Conservation (phyloP, 768 basidiomycete species). For the Royoungia palumana region DNA sequence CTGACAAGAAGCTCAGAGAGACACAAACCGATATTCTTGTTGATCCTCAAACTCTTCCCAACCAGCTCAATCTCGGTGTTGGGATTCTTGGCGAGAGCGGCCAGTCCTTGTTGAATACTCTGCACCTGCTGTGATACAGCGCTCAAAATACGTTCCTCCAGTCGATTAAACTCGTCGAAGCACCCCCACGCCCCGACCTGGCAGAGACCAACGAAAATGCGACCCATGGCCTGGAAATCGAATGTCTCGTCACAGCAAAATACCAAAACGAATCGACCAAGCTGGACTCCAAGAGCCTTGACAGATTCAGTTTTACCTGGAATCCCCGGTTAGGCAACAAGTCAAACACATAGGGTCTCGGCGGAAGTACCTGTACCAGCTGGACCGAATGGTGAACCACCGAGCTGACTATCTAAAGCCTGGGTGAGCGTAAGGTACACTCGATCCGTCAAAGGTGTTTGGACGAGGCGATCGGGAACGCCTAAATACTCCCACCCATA, state of each 20-base stretch:
- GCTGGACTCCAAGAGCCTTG: slow-evolving; percentile 95
- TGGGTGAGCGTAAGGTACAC: slow-evolving; percentile 97
- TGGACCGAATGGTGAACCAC: slow-evolving; percentile 97
- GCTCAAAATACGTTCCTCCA: slow-evolving; percentile 96
- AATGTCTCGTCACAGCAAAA: slow-evolving; percentile 99
- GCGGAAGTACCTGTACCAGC: slow-evolving; percentile 80
- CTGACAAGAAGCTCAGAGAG: background rate
- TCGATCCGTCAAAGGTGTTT: slow-evolving; percentile 95
- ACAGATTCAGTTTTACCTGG: slow-evolving; percentile 98
- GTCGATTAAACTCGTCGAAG: slow-evolving; percentile 96
- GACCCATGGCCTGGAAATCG: slow-evolving; percentile 99
- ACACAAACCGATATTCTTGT: slow-evolving; percentile 80
- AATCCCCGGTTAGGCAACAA: slow-evolving; percentile 3
- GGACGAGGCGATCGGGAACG: slow-evolving; percentile 93
- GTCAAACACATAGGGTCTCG: background rate
- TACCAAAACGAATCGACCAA: slow-evolving; percentile 99
- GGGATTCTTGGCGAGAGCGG: slow-evolving; percentile 76
- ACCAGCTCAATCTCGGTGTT: slow-evolving; percentile 92
- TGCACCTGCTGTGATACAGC: slow-evolving; percentile 99
- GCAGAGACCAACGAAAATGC: slow-evolving; percentile 97
- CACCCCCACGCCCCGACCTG: slow-evolving; percentile 99
- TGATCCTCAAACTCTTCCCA: slow-evolving; percentile 90
- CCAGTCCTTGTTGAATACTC: slow-evolving; percentile 94
- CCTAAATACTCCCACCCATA: slow-evolving; percentile 99
- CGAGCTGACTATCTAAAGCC: slow-evolving; percentile 90